Base-by-base conservation (phyloP, 805 yeast genomes). In the Ogataea nakhonphanomensis region DNA sequence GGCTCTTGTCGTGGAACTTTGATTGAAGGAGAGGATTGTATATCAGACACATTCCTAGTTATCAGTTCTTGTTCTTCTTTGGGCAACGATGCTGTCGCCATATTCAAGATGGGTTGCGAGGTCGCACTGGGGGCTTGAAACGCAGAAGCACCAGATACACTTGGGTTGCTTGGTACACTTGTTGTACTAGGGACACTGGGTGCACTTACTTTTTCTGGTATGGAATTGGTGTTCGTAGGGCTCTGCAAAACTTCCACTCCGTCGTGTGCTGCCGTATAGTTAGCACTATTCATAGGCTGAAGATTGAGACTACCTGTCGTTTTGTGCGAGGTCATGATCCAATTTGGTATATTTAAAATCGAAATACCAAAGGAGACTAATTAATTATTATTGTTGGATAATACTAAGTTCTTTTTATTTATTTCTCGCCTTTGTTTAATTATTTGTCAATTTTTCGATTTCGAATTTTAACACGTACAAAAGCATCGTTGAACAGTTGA, bases 271-370 rank as follows among this genome's bases (percentile, higher is more conserved):
- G 65, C 65, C 2, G 64, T 62, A 29, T 57, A 51, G 35, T 58
- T 51, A 7, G 44, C 50, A 36, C 62, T 57, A 30, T 54, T 53
- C 66, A 63, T 63, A 5, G 66, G 66, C 37, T 55, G 51, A 13
- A 62, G 43, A 22, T 48, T 49, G 24, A 62, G 41, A 22, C 62
- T 55, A 14, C 50, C 54, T 6, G 42, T 30, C 1, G 60, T 53
- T 14, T 37, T 50, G 20, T 43, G 46, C 15, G 58, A 52, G 12
- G 58, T 32, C 58, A 55, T 52, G 8, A 8, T 39, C 10, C 23
- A 30, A 28, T 17, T 11, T 12, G 17, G 7, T n/a, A n/a, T n/a
- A 9, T 4, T 9, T 4, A 4, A 28, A 17, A 17, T 17, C 20
- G 5, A 17, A 5, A 17, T 17, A 17, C 20, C 20, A 17, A 17